phyloP scores from a whole-genome alignment of 2,329 filamentous ascomycete genomes.

The Alternaria gansuensis region DNA sequence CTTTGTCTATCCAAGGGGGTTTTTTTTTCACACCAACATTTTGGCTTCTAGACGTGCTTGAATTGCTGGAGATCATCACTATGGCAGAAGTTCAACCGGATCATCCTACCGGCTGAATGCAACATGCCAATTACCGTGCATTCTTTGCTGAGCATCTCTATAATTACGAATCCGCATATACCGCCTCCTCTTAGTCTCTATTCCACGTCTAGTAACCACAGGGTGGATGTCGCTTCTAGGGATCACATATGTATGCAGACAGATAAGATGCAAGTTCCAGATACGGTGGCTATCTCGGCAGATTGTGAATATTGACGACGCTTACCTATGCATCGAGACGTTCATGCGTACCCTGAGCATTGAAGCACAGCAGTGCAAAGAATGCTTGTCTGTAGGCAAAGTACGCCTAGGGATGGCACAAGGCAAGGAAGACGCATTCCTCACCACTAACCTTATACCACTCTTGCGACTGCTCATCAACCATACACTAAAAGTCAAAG shows the following conservation, averaged over 20 bases:
- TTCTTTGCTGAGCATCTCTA: not conserved
- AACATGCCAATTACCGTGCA: too few species aligned
- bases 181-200: accelerated
- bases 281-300: not conserved
- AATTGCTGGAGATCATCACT: not conserved
- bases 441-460: not conserved
- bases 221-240: not conserved
- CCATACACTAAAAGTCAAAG: not conserved
- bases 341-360: not conserved
- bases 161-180: not conserved
- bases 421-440: not conserved
- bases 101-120: too few species aligned
- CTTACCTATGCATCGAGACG: not conserved
- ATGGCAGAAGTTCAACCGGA: too few species aligned
- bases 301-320: too few species aligned
- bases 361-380: not conserved
- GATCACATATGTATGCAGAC: not conserved
- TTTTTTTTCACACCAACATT: not conserved
- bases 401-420: not conserved
- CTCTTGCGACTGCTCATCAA: not conserved
- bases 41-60: not conserved
- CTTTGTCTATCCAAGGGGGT: not conserved
- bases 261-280: not conserved
- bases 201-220: not conserved
- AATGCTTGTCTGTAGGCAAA: not conserved